A percentile compares a stretch with the other conserved stretches of the same genome.
Conservation (phyloP, 768 basidiomycete genomes). For the Lactarius psammicola region DNA sequence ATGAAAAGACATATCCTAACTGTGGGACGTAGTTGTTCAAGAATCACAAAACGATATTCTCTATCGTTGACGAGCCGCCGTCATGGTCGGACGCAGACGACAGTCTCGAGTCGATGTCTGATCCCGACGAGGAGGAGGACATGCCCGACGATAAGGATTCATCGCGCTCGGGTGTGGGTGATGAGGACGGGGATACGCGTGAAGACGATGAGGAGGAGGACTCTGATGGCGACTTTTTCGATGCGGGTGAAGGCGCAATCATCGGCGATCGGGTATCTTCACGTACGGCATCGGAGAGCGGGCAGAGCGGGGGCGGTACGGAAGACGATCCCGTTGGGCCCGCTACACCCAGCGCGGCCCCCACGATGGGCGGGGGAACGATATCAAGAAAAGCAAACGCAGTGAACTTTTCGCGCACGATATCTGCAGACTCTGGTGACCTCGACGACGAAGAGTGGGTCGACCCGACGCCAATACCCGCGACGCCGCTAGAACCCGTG, state of each 20-base stretch:
- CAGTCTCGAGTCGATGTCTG: slow-evolving; percentile 79
- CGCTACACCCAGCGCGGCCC: slow-evolving; percentile 61
- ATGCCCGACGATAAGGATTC: slow-evolving; percentile 44
- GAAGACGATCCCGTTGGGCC: slow-evolving; percentile 73
- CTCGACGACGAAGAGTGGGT: slow-evolving; percentile 58
- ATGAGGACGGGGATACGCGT: slow-evolving; percentile 31
- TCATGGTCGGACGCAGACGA: slow-evolving; percentile 79
- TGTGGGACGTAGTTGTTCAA: slow-evolving; percentile 40
- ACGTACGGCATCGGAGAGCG: slow-evolving; percentile 38
- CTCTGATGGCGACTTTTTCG: slow-evolving; percentile 51
- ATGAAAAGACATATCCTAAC: slow-evolving; percentile 5
- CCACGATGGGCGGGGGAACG: slow-evolving; percentile 20
- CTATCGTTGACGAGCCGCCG: slow-evolving; percentile 85
- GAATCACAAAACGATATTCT: slow-evolving; percentile 66
- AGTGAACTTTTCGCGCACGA: slow-evolving; percentile 36
- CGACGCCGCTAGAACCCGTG: slow-evolving; percentile 16
- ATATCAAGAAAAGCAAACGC: slow-evolving; percentile 34
- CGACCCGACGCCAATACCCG: slow-evolving; percentile 55
- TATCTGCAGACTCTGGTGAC: slow-evolving; percentile 41
- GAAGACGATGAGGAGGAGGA: slow-evolving; percentile 37
- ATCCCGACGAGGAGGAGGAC: slow-evolving; percentile 66
- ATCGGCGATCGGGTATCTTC: slow-evolving; percentile 43
- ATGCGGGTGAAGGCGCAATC: slow-evolving; percentile 40
- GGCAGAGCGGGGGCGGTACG: slow-evolving; percentile 58
- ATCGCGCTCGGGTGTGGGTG: slow-evolving; percentile 7